phyloP scores from a whole-genome alignment of 805 yeast species.

The Candida corydali region DNA sequence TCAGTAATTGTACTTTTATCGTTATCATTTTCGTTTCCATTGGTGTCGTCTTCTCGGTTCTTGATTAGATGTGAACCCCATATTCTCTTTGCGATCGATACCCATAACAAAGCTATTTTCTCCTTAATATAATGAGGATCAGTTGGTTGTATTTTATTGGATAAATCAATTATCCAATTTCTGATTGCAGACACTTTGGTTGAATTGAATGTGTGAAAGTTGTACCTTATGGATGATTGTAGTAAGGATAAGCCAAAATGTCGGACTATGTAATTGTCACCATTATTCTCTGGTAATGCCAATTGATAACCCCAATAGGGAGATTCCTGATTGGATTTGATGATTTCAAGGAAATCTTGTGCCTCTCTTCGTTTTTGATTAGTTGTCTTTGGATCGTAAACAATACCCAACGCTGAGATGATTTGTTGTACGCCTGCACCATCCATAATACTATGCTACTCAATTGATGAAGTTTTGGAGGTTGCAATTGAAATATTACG shows the following conservation, averaged over 20 bases:
- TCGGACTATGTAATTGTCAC: constrained; percentile 64
- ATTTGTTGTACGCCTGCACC: constrained; percentile 68
- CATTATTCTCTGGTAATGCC: constrained; percentile 58
- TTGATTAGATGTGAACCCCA: constrained; percentile 77
- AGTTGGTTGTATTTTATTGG: constrained; percentile 48
- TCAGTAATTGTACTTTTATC: constrained; percentile 21
- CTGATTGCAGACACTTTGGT: constrained; percentile 66
- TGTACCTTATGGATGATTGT: constrained; percentile 61
- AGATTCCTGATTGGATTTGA: constrained; percentile 75
- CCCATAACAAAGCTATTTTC: constrained; percentile 89
- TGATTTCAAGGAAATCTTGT: constrained; percentile 64
- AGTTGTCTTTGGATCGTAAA: constrained; percentile 62
- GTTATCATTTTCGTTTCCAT: neutral
- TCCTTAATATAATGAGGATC: constrained; percentile 92
- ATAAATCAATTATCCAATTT: constrained; percentile 80
- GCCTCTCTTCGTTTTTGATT: constrained; percentile 55
- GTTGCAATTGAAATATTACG: too few species aligned
- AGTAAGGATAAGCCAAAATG: constrained; percentile 86
- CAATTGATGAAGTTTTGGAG: too few species aligned
- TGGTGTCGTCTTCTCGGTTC: constrained; percentile 9
- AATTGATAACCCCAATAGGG: constrained; percentile 92
- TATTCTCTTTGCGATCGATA: constrained; percentile 77
- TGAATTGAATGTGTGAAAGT: constrained; percentile 51
- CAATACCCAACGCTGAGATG: constrained; percentile 68
- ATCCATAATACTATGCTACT: constrained; percentile 56